Evolutionary conservation across 805 yeast species (phyloP).

Genomic region (Myxozyma lipomycoides): DNA sequence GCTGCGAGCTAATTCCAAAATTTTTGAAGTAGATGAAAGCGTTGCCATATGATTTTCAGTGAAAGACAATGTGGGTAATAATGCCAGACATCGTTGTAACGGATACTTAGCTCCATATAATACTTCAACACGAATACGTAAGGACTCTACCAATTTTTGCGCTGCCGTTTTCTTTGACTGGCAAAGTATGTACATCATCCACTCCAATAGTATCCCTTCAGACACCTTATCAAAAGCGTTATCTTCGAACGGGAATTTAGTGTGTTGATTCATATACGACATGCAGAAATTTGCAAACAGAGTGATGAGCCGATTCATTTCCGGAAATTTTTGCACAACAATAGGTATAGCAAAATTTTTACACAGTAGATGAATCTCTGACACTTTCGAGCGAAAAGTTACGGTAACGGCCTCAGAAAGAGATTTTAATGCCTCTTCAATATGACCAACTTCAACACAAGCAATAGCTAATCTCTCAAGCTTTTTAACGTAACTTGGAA

Average conservation of each 20-base stretch:
- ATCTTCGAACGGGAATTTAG: no score
- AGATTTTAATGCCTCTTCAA: conserved; percentile 1
- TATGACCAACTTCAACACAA: conserved; percentile 4
- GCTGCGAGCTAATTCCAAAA: neutral
- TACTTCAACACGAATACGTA: neutral
- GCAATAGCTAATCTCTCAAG: conserved; percentile 21
- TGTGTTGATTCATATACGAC: no score
- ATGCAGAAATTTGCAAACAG: neutral
- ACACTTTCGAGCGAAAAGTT: neutral
- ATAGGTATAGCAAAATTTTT: neutral
- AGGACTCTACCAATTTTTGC: neutral
- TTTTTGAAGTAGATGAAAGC: neutral
- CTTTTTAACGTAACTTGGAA: conserved; percentile 8
- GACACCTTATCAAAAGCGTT: neutral
- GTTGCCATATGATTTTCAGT: neutral
- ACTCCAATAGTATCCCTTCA: conserved; percentile 15
- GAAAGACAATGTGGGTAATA: neutral
- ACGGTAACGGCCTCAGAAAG: conserved; percentile 3
- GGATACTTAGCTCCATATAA: conserved; percentile 7
- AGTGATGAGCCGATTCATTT: conserved; percentile 2
- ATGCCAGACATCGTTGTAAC: neutral
- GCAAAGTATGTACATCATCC: conserved; percentile 7
- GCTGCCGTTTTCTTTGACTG: neutral
- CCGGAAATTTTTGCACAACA: conserved; percentile 3
- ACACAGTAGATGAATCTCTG: neutral